Conservation (phyloP, 768 basidiomycete genomes). For the Pisolithus microcarpus region DNA sequence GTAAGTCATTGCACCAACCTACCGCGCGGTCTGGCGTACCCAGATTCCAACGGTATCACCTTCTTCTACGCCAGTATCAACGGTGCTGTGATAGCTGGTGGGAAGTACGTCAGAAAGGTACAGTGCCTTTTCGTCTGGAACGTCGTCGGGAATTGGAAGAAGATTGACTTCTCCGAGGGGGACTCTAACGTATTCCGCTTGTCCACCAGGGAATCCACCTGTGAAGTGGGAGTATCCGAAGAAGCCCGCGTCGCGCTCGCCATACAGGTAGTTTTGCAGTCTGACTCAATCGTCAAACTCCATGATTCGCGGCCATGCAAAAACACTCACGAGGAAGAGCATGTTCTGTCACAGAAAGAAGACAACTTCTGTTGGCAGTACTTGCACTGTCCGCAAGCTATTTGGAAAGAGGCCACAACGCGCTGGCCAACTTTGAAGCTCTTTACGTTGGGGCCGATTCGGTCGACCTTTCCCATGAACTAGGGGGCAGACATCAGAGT, state of each 20-base stretch:
- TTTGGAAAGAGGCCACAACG: slow-evolving; percentile 75
- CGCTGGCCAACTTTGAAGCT: slow-evolving; percentile 58
- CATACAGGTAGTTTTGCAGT: slow-evolving; percentile 54
- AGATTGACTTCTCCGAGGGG: slow-evolving; percentile 68
- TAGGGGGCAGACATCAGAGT: slow-evolving; percentile 11
- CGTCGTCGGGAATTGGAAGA: slow-evolving; percentile 56
- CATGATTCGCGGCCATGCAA: slow-evolving; percentile 2
- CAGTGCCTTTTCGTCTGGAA: slow-evolving; percentile 56
- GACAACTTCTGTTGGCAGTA: slow-evolving; percentile 71
- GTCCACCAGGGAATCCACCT: slow-evolving; percentile 67
- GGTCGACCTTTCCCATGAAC: slow-evolving; percentile 66
- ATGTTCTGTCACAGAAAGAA: slow-evolving; percentile 69
- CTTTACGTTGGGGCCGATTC: slow-evolving; percentile 56
- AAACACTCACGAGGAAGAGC: slow-evolving; percentile 47
- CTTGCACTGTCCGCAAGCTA: slow-evolving; percentile 64
- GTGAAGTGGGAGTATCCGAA: slow-evolving; percentile 69
- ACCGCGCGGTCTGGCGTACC: slow-evolving; percentile 33
- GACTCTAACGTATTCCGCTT: slow-evolving; percentile 69
- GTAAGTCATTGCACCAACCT: not conserved
- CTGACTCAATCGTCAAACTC: slow-evolving; percentile 18
- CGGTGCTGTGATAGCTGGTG: slow-evolving; percentile 68
- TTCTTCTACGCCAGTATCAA: slow-evolving; percentile 64
- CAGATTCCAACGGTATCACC: slow-evolving; percentile 69
- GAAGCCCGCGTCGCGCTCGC: slow-evolving; percentile 62
- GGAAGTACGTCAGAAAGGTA: slow-evolving; percentile 59